phyloP scores from a whole-genome alignment of 345 rosid genomes.

The Syzygium aromaticum region DNA sequence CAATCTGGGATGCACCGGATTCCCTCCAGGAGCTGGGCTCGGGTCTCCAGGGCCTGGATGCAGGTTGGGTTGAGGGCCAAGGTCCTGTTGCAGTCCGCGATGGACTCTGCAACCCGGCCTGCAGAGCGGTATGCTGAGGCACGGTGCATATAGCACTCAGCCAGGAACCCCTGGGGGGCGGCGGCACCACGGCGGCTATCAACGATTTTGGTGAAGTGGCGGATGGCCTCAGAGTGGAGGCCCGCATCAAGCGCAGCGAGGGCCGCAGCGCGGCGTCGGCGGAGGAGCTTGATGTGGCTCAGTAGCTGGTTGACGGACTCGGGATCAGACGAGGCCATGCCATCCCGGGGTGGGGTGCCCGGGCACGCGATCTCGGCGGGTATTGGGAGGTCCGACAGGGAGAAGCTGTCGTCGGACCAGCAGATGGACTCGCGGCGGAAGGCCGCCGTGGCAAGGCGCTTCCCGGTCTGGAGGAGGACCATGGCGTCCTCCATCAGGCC shows the following conservation, averaged over 20 bases:
- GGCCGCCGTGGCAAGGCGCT: constrained; percentile 88
- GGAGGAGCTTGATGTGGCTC: constrained; percentile 70
- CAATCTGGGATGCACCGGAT: constrained; percentile 86
- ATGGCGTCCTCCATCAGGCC: constrained; percentile 98
- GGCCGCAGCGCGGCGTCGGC: constrained; percentile 86
- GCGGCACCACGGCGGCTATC: constrained; percentile 85
- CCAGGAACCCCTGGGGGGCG: constrained; percentile 84
- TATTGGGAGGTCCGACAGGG: constrained; percentile 24
- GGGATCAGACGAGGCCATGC: constrained; percentile 21
- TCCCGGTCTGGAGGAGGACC: constrained; percentile 88
- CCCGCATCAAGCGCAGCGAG: constrained; percentile 87
- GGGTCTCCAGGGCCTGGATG: constrained; percentile 80
- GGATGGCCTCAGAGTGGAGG: constrained; percentile 70
- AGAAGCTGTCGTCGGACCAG: constrained; percentile 89
- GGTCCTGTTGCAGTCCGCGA: constrained; percentile 86
- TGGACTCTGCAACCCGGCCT: constrained; percentile 74
- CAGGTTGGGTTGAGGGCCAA: constrained; percentile 78
- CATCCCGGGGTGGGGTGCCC: constrained; percentile 42
- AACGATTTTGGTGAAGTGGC: constrained; percentile 83
- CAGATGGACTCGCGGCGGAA: constrained; percentile 84
- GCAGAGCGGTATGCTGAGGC: constrained; percentile 70
- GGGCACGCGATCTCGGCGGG: constrained; percentile 18
- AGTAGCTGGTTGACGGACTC: constrained; percentile 63
- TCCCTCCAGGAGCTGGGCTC: constrained; percentile 71
- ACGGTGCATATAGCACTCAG: constrained; percentile 81